phyloP scores from a whole-genome alignment of 2,329 filamentous ascomycete genomes.

The Zarea fungicola region DNA sequence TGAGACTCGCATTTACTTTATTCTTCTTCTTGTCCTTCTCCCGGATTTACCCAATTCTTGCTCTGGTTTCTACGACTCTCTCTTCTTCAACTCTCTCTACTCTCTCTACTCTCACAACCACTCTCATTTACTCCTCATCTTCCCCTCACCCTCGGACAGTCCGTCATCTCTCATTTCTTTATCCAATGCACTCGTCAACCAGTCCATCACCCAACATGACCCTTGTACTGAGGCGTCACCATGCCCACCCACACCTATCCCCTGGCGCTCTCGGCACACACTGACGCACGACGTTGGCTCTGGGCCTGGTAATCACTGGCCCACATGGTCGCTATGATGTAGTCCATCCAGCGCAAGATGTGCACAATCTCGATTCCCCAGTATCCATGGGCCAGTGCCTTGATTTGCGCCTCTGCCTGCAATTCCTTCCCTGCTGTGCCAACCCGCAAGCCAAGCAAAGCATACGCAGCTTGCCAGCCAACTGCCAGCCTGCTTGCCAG shows the following conservation, averaged over 20 bases:
- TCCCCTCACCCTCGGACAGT: too few relatives aligned
- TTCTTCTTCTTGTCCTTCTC: too few relatives aligned
- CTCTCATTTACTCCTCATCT: too few relatives aligned
- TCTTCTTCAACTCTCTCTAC: too few relatives aligned
- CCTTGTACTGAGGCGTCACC: neutral
- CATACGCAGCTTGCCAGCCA: neutral
- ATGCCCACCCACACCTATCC: neutral
- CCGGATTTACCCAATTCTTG: too few relatives aligned
- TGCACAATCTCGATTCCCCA: constrained; percentile 7
- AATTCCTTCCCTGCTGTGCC: neutral
- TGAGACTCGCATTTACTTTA: too few relatives aligned
- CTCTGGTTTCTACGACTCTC: too few relatives aligned
- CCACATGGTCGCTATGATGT: neutral
- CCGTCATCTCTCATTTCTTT: neutral
- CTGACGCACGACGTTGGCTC: too few relatives aligned
- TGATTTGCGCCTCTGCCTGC: neutral
- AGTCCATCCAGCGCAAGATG: constrained; percentile 4
- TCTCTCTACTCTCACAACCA: too few relatives aligned
- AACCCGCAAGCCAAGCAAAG: neutral
- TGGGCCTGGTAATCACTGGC: neutral
- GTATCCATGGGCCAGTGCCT: neutral
- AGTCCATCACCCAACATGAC: neutral
- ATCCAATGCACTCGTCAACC: neutral
- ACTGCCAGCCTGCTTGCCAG: neutral
- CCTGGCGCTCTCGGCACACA: too few relatives aligned